These are phyloP conservation scores for Mucor indicus DNA, from an alignment of 371 early-diverging fungal genomes.

Conservation along the genomic window DNA sequence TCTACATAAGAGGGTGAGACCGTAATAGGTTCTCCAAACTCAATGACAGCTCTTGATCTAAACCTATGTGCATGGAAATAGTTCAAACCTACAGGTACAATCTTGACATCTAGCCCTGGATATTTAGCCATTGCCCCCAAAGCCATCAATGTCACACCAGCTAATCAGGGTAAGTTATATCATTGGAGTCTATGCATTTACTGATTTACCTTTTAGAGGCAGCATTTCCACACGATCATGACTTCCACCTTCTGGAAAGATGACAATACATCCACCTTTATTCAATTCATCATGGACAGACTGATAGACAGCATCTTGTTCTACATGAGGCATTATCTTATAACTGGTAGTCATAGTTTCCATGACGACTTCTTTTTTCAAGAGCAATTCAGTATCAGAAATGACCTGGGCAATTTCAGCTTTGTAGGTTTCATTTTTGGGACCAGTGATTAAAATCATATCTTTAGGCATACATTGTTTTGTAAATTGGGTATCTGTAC, in stretches of 20 bases:
- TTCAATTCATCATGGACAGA: constrained; percentile 74
- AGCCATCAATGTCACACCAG: constrained; percentile 86
- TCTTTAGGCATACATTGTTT: constrained; percentile 55
- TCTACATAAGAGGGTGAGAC: constrained; percentile 73
- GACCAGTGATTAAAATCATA: constrained; percentile 58
- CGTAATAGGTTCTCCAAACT: constrained; percentile 88
- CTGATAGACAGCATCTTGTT: constrained; percentile 79
- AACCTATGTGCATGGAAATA: constrained; percentile 94
- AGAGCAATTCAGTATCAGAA: constrained; percentile 73
- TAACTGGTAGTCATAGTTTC: constrained; percentile 33
- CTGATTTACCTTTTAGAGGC: constrained; percentile 83
- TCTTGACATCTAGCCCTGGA: constrained; percentile 79
- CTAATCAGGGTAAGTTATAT: constrained; percentile 17
- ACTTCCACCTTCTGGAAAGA: constrained; percentile 95
- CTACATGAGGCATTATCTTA: constrained; percentile 80
- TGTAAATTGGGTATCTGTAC: constrained; percentile 70
- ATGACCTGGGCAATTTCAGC: constrained; percentile 69
- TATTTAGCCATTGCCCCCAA: constrained; percentile 85
- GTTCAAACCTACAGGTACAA: constrained; percentile 86
- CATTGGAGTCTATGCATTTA: not conserved
- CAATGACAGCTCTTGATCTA: constrained; percentile 90
- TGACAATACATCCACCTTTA: constrained; percentile 80
- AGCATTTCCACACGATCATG: constrained; percentile 92
- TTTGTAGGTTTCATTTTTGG: constrained; percentile 46
- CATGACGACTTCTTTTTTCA: constrained; percentile 52